Evolutionary conservation across 2,329 filamentous ascomycete genomes (phyloP), one percentile per base, ranked within the genome.

Genomic region (Chaetomium sp.): DNA sequence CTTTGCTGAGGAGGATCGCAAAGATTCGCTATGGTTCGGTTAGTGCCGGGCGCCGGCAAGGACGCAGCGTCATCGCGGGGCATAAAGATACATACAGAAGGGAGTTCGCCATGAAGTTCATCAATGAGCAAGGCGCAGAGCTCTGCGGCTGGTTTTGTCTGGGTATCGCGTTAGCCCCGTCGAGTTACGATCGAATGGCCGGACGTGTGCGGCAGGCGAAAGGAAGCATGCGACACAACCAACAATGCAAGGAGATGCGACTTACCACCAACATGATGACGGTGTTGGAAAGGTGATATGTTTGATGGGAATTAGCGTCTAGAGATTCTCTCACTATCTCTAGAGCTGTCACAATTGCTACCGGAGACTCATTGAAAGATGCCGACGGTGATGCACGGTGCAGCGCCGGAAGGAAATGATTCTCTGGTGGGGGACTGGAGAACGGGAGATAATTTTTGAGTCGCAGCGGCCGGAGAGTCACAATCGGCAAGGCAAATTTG

Each of bases 51-150:
- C 16, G 27, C 25, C 50, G 16, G 49, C 49, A 27, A 51, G 8
- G 5, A 50, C 29, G 29, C 3, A 33, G 27, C 21, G 8, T 33
- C 23, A 42, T 42, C 38, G 16, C 13, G 19, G 12, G 60, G 35
- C 13, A 47, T 65, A 35, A 53, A 23, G 8, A 35, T 60, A 81
- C 90, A 74, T 90, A 97, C 94, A 75, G 92, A 92, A 68, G 93
- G 92, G 65, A 98, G 87, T 80, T 96, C 91, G 75, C 95, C 95
- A 77, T 95, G 94, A 65, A 91, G 84, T 76, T 97, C 93, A 75
- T 93, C 88, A 69, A 98, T 89, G 68, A 97, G 85, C 75, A 96
- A 87, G 81, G 89, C 86, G 82, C 92, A 97, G 75, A 98, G 91
- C 85, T 97, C 92, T 74, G 90, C 87, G 71, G 90, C 84, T 76